Evolutionary conservation across 1,284 basidiomycete genomes (phyloP).

Genomic region (Ustilago nuda): DNA sequence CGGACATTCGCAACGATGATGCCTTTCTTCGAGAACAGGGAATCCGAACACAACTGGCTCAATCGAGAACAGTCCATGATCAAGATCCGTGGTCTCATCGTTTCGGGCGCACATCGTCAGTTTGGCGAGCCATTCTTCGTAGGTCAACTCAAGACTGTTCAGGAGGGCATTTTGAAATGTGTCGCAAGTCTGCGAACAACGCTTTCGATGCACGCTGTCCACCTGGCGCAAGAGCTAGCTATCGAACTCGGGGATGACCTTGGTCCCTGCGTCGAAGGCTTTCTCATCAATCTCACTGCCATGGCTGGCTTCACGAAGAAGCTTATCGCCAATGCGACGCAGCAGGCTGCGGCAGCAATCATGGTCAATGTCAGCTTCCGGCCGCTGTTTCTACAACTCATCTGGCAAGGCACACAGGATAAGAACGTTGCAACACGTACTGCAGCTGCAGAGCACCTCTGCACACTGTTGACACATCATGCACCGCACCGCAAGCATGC

Average conservation of each 20-base stretch:
- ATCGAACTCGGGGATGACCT: conserved; percentile 72
- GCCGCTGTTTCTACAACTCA: conserved; percentile 79
- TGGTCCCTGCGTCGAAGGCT: conserved; percentile 72
- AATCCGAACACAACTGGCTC: conserved; percentile 97
- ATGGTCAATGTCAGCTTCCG: conserved; percentile 78
- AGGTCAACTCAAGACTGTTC: conserved; percentile 78
- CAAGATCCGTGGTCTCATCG: conserved; percentile 89
- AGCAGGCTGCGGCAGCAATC: conserved; percentile 78
- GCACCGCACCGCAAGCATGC: conserved; percentile 54
- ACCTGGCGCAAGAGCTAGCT: conserved; percentile 82
- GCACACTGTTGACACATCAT: conserved; percentile 67
- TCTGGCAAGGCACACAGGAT: conserved; percentile 82
- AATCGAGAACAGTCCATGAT: conserved; percentile 82
- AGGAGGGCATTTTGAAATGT: conserved; percentile 88
- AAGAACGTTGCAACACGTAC: conserved; percentile 85
- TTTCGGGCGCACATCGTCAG: conserved; percentile 80
- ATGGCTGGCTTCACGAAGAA: conserved; percentile 97
- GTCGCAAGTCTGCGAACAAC: conserved; percentile 91
- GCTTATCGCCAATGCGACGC: conserved; percentile 86
- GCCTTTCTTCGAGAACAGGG: conserved; percentile 89
- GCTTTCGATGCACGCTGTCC: conserved; percentile 82
- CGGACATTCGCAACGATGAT: conserved; percentile 83
- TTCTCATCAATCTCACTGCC: conserved; percentile 81
- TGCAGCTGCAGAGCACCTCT: conserved; percentile 72
- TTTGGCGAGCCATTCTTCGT: conserved; percentile 80